Conservation (phyloP, 768 basidiomycete genomes). For the Hygrophorus russula region DNA sequence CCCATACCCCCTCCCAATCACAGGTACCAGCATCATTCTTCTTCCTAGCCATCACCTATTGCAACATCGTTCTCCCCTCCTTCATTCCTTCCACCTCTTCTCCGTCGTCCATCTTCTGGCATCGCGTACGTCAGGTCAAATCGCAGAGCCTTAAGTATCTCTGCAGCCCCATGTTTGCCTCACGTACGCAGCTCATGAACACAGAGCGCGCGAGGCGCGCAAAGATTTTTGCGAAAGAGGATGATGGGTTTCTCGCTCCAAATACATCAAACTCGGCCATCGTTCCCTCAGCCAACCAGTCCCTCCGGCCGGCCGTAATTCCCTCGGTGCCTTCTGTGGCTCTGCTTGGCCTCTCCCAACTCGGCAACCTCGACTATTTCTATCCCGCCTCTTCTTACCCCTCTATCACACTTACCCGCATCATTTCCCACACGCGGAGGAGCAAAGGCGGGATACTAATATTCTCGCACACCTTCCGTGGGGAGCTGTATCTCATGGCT, state of each 20-base stretch:
- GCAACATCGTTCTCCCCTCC: constrained; percentile 54
- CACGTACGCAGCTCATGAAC: constrained; percentile 40
- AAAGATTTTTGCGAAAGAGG: neutral
- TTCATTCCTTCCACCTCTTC: constrained; percentile 32
- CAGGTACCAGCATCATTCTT: constrained; percentile 32
- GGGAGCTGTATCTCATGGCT: constrained; percentile 40
- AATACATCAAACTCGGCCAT: no score
- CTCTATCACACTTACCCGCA: constrained; percentile 34
- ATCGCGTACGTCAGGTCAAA: constrained; percentile 41
- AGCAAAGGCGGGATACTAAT: constrained; percentile 49
- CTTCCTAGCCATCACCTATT: constrained; percentile 53
- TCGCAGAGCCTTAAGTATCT: constrained; percentile 37
- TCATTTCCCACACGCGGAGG: constrained; percentile 58
- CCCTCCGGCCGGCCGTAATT: constrained; percentile 9
- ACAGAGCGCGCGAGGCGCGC: constrained; percentile 30
- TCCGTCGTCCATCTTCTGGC: constrained; percentile 36
- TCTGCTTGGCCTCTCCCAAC: constrained; percentile 53
- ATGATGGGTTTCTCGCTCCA: neutral
- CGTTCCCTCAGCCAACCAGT: no score
- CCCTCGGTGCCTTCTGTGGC: constrained; percentile 18
- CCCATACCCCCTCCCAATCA: constrained; percentile 12
- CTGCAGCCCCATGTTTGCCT: constrained; percentile 37
- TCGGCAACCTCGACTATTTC: constrained; percentile 57
- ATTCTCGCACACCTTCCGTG: constrained; percentile 51
- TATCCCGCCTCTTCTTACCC: constrained; percentile 43